Percentiles rank a stretch among this genome's conserved stretches.
Evolutionary conservation across 768 basidiomycete genomes (phyloP).

Genomic region (Serpula lacrymans): DNA sequence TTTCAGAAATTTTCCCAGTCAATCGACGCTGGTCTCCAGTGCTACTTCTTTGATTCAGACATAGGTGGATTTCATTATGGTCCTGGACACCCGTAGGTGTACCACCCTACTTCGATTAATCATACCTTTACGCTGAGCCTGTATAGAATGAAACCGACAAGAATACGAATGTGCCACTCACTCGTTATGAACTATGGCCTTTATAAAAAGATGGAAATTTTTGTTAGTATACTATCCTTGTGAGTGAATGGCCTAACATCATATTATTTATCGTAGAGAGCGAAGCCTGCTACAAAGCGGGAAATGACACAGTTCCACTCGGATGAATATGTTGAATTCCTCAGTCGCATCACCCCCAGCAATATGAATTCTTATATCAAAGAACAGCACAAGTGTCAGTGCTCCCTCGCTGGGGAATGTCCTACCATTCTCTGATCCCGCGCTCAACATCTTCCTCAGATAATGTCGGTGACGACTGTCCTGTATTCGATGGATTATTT

Average conservation of each 20-base stretch:
- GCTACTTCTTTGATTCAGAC: conserved; percentile 99
- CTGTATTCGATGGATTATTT: conserved; percentile 97
- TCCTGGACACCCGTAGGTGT: conserved; percentile 84
- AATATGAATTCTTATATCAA: conserved; percentile 93
- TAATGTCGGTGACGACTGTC: conserved; percentile 98
- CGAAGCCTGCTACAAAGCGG: conserved; percentile 98
- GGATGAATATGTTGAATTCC: conserved; percentile 98
- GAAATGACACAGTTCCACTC: conserved; percentile 99
- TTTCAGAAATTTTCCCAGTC: conserved; percentile 2
- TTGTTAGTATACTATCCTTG: conserved; percentile 55
- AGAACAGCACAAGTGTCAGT: conserved; percentile 93
- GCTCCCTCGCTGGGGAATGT: conserved; percentile 1
- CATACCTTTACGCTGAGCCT: conserved; percentile 5
- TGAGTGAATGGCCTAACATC: conserved; percentile 3
- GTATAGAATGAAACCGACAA: conserved; percentile 90
- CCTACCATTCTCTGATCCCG: neutral
- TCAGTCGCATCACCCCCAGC: conserved; percentile 88
- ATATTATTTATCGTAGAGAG: conserved; percentile 56
- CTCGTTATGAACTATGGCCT: conserved; percentile 99
- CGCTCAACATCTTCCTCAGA: conserved; percentile 42
- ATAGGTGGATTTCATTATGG: conserved; percentile 99
- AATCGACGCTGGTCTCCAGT: conserved; percentile 45
- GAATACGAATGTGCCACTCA: conserved; percentile 99
- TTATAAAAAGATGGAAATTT: conserved; percentile 99
- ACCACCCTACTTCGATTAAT: neutral